Evolutionary conservation across 1,139 yeast species (phyloP).

Genomic region (Yamadazyma triangularis): DNA sequence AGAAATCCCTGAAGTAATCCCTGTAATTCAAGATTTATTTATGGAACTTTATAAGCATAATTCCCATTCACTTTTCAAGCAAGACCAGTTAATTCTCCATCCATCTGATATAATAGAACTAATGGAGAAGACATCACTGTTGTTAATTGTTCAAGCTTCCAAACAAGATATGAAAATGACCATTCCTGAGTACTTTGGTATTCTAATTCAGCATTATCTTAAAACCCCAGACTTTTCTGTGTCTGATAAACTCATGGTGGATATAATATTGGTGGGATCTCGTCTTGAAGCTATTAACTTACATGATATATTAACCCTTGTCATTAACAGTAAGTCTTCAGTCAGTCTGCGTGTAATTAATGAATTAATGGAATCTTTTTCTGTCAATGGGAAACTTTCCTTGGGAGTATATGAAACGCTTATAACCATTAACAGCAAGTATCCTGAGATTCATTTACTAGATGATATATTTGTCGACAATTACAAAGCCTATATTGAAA

Average conservation of each 20-base stretch:
- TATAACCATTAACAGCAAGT: slow-evolving; percentile 6
- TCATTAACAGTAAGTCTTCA: slow-evolving; percentile 10
- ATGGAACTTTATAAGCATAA: slow-evolving; percentile 11
- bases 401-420: slow-evolving; percentile 23
- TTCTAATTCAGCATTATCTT: slow-evolving; percentile 14
- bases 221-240: slow-evolving; percentile 3
- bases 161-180: slow-evolving; percentile 3
- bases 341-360: slow-evolving; percentile 15
- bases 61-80: slow-evolving; percentile 1
- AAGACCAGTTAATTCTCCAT: not conserved
- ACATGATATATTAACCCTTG: slow-evolving; percentile 9
- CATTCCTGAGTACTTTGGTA: slow-evolving; percentile 26
- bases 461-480: slow-evolving; percentile 19
- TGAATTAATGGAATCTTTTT: slow-evolving; percentile 18
- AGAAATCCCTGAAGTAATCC: slow-evolving; percentile 2
- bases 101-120: slow-evolving; percentile 2
- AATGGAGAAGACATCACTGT: slow-evolving; percentile 6
- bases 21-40: slow-evolving; percentile 8
- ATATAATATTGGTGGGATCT: slow-evolving; percentile 16
- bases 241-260: slow-evolving; percentile 6
- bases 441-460: slow-evolving; percentile 4
- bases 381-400: slow-evolving; percentile 11
- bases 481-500: slow-evolving; percentile 25
- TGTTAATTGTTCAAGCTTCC: no score
- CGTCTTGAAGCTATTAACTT: slow-evolving; percentile 7